These are phyloP conservation scores for Alternaria metachromatica DNA, from an alignment of 2,329 filamentous ascomycete genomes.

Conservation along the genomic window DNA sequence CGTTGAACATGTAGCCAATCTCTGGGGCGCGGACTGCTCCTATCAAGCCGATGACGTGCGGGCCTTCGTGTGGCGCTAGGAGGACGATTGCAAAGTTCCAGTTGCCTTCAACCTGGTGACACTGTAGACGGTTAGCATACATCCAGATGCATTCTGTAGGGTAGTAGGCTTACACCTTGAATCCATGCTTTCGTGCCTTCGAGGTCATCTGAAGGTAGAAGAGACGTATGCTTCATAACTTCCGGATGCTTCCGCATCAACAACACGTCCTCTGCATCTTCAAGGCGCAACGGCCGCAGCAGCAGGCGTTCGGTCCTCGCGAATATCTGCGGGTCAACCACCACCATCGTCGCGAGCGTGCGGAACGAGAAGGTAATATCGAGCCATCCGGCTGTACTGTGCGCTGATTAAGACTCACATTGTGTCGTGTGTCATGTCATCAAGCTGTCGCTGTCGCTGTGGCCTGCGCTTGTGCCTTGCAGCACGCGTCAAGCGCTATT, in stretches of 20 bases:
- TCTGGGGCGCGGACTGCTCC: constrained; percentile 52
- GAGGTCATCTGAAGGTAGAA: constrained; percentile 60
- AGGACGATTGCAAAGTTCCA: constrained; percentile 64
- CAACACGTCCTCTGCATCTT: constrained; percentile 61
- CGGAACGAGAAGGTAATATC: not conserved
- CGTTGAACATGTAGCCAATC: constrained; percentile 54
- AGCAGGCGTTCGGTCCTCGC: constrained; percentile 61
- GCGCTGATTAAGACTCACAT: constrained; percentile 7
- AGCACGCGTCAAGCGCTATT: constrained; percentile 24
- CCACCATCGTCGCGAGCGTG: constrained; percentile 36
- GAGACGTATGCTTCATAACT: constrained; percentile 67
- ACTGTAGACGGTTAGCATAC: constrained; percentile 12
- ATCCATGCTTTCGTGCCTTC: constrained; percentile 47
- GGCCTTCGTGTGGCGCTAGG: constrained; percentile 8
- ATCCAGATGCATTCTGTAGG: no score
- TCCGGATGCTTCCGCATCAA: constrained; percentile 64
- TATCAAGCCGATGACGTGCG: constrained; percentile 51
- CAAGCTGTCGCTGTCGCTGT: constrained; percentile 10
- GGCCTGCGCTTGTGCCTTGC: constrained; percentile 10
- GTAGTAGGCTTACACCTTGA: constrained; percentile 24
- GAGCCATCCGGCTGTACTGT: constrained; percentile 23
- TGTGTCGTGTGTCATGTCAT: constrained; percentile 36
- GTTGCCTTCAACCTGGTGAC: constrained; percentile 45
- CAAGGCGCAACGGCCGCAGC: constrained; percentile 58
- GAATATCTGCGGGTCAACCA: constrained; percentile 39